Conservation (phyloP, 2,329 filamentous ascomycete genomes). For the Xylariaceae sp. region DNA sequence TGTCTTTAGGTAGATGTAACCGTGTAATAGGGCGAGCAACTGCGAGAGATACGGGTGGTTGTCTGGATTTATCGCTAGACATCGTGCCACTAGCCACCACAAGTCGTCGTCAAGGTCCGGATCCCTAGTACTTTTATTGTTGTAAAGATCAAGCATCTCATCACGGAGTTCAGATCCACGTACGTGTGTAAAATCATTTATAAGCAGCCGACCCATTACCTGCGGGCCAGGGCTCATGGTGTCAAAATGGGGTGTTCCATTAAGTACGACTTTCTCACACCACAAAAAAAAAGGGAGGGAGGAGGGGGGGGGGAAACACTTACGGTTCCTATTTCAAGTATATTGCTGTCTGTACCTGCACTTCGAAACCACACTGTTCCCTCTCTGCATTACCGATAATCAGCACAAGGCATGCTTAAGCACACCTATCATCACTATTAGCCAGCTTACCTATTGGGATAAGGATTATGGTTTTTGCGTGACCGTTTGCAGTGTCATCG, state of each 20-base stretch:
- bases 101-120: not conserved
- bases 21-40: not conserved
- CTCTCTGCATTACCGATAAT: not conserved
- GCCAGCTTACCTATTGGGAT: too few species aligned
- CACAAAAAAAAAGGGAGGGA: not conserved
- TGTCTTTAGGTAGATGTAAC: not conserved
- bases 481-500: too few species aligned
- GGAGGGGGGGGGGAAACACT: not conserved
- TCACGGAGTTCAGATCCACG: not conserved
- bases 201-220: not conserved
- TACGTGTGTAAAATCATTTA: not conserved
- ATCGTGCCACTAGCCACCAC: constrained; percentile 1
- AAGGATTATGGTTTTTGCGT: too few species aligned
- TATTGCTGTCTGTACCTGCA: not conserved
- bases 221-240: not conserved
- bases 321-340: not conserved
- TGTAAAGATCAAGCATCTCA: not conserved
- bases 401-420: not conserved
- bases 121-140: too few species aligned
- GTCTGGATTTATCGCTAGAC: not conserved
- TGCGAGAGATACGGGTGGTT: constrained; percentile 1
- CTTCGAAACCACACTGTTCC: not conserved
- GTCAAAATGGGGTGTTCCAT: not conserved
- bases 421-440: too few species aligned
- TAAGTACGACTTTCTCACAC: too few species aligned